phyloP scores from a whole-genome alignment of 1,284 basidiomycete genomes.

The Boletus putidus region DNA sequence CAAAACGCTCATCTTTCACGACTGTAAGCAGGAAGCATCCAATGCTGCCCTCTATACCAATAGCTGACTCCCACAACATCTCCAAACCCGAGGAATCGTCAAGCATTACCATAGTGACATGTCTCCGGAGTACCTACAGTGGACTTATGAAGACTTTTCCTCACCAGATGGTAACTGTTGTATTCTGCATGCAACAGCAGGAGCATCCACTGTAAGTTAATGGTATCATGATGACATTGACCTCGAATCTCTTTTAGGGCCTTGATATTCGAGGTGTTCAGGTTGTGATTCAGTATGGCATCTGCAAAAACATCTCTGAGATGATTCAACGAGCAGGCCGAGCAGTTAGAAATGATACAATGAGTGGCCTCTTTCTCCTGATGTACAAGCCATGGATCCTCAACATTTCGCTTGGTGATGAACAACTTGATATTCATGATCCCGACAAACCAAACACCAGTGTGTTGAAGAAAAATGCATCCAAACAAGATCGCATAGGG shows the following conservation, averaged over 20 bases:
- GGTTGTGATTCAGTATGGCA: background rate
- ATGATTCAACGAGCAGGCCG: background rate
- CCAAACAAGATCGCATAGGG: too few relatives aligned
- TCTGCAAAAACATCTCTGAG: slow-evolving; percentile 3
- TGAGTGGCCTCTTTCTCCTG: too few relatives aligned
- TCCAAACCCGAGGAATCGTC: background rate
- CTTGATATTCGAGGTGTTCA: background rate
- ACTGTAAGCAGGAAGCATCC: slow-evolving; percentile 3
- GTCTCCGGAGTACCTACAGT: slow-evolving; percentile 3
- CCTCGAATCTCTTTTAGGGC: background rate
- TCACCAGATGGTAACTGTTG: background rate
- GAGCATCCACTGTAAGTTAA: background rate
- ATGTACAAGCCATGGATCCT: too few relatives aligned
- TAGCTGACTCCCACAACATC: background rate
- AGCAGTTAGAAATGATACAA: background rate
- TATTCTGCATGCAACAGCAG: slow-evolving; percentile 3
- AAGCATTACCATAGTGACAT: slow-evolving; percentile 9
- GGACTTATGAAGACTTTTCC: background rate
- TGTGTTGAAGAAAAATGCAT: too few relatives aligned
- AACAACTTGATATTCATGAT: too few relatives aligned
- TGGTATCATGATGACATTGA: too few relatives aligned
- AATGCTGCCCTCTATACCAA: background rate
- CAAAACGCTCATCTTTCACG: slow-evolving; percentile 7
- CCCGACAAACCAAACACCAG: too few relatives aligned
- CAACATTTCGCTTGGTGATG: too few relatives aligned